A percentile compares a stretch with the other conserved stretches of the same genome.
These are phyloP conservation scores for Kuraishia molischiana DNA, from an alignment of 805 yeast genomes.

Conservation along the genomic window DNA sequence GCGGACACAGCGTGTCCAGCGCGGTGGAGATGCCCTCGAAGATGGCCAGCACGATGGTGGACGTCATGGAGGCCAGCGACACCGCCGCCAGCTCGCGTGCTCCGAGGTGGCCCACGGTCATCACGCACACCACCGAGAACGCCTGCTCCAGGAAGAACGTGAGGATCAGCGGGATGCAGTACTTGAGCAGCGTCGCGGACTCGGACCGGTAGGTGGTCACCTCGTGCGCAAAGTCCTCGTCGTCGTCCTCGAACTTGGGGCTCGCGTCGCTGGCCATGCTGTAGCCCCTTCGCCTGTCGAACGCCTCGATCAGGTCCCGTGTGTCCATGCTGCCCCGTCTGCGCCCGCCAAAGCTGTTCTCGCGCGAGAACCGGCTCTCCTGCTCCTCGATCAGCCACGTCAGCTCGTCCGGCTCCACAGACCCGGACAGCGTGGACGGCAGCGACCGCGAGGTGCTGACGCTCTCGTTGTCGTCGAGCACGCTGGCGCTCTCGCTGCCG, in stretches of 20 bases:
- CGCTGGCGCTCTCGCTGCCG: constrained; percentile 14
- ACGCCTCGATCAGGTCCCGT: constrained; percentile 10
- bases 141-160: constrained; percentile 67
- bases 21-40: constrained; percentile 72
- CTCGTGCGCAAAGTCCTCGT: constrained; percentile 23
- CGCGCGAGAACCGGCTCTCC: constrained; percentile 17
- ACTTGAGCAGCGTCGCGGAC: constrained; percentile 23
- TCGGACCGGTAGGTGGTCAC: constrained; percentile 16
- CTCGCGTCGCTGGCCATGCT: background rate
- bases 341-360: background rate
- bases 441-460: constrained; percentile 23
- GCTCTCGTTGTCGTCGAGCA: constrained; percentile 17
- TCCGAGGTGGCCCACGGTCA: constrained; percentile 71
- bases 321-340: constrained; percentile 13
- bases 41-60: constrained; percentile 62
- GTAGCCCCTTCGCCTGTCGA: constrained; percentile 2
- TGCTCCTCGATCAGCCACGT: constrained; percentile 27
- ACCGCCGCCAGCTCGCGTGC: constrained; percentile 68
- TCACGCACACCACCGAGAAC: constrained; percentile 66
- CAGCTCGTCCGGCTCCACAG: constrained; percentile 20
- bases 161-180: constrained; percentile 47
- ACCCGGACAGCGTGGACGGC: constrained; percentile 24
- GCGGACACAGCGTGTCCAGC: constrained; percentile 71
- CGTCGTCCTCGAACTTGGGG: constrained; percentile 7
- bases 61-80: constrained; percentile 70